Conservation (phyloP, 2,329 filamentous ascomycete genomes). For the Diaporthe aspalathi region DNA sequence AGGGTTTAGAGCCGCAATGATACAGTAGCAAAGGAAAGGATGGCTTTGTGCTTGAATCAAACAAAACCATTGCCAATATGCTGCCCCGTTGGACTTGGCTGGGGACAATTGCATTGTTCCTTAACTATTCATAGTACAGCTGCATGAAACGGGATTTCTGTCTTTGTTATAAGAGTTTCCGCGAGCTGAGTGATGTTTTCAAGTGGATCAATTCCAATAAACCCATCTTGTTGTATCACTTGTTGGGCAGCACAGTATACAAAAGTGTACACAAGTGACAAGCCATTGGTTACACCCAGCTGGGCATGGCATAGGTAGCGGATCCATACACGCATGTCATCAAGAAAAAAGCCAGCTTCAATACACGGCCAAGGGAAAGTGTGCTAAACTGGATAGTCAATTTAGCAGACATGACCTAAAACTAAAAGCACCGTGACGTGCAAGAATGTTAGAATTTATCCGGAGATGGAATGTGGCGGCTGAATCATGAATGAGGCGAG, state of each 20-base stretch:
- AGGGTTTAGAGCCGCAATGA: neutral
- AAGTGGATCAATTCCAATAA: neutral
- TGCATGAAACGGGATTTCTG: neutral
- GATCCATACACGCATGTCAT: slow-evolving; percentile 15
- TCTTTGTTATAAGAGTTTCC: neutral
- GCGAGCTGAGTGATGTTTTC: neutral
- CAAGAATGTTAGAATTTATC: neutral
- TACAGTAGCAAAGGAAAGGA: neutral
- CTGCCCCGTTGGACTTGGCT: too few relatives aligned
- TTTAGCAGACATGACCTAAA: neutral
- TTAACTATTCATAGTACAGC: neutral
- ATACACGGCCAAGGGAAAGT: neutral
- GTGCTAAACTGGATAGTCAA: neutral
- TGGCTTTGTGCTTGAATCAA: neutral
- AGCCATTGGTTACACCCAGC: neutral
- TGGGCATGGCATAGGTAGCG: neutral
- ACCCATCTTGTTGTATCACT: neutral
- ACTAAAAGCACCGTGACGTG: too few relatives aligned
- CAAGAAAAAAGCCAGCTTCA: slow-evolving; percentile 9
- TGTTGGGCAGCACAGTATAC: neutral
- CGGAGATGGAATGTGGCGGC: slow-evolving; percentile 4
- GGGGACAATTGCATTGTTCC: too few relatives aligned
- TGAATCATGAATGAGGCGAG: neutral
- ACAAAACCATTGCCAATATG: too few relatives aligned
- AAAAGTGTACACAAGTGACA: slow-evolving; percentile 1